A percentile compares a stretch with the other conserved stretches of the same genome.
phyloP scores from a whole-genome alignment of 2,329 filamentous ascomycete genomes.

The Xylaria sp. region DNA sequence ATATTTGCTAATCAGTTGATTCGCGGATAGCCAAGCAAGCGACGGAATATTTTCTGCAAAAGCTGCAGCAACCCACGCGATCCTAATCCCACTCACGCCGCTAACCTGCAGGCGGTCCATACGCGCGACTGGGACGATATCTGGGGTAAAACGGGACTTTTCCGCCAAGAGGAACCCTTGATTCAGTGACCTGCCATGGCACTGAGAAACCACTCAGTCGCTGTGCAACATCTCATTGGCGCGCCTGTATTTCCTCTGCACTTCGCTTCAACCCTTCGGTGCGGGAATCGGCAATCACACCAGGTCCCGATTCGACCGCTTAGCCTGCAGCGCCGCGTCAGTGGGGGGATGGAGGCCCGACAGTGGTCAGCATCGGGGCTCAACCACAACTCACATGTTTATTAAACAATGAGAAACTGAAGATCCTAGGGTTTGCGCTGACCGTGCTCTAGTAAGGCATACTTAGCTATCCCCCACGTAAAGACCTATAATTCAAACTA shows the following conservation, averaged over 20 bases:
- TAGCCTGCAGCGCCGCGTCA: slow-evolving; percentile 16
- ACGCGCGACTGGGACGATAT: not conserved
- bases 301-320: slow-evolving; percentile 25
- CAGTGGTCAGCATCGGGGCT: not conserved
- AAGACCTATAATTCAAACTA: slow-evolving; percentile 10
- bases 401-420: not conserved
- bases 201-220: too few relatives aligned
- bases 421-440: not conserved
- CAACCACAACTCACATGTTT: not conserved
- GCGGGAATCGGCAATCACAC: not conserved
- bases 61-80: not conserved
- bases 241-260: slow-evolving; percentile 18
- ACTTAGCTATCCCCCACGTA: not conserved
- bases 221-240: slow-evolving; percentile 8
- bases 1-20: not conserved
- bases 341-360: not conserved
- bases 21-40: too few relatives aligned
- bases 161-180: not conserved
- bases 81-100: not conserved
- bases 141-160: slow-evolving; percentile 19
- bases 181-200: not conserved
- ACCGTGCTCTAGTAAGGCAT: not conserved
- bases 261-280: not conserved
- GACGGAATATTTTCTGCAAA: not conserved
- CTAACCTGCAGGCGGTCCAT: not conserved